Evolutionary conservation across 2,329 filamentous ascomycete genomes (phyloP).

Genomic region (Sarocladiaceae sp.): DNA sequence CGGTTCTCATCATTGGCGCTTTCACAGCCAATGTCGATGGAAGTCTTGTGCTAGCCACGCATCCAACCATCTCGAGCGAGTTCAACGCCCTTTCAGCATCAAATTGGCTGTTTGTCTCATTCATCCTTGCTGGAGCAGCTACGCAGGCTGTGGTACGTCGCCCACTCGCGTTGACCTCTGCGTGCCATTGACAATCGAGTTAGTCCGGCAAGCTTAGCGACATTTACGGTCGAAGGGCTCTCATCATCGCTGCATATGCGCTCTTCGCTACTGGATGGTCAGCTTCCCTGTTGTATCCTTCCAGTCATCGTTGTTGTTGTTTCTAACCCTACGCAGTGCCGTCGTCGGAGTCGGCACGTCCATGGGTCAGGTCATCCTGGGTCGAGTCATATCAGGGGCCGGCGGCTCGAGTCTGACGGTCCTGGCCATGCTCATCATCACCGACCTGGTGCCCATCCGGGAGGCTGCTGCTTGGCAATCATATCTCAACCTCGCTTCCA

Average conservation of each 20-base stretch:
- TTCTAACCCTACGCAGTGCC: not conserved
- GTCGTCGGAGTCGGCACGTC: not conserved
- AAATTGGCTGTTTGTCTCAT: conserved; percentile 31
- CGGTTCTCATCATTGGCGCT: conserved; percentile 27
- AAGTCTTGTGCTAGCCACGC: conserved; percentile 60
- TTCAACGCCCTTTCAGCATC: conserved; percentile 51
- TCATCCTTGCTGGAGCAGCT: conserved; percentile 24
- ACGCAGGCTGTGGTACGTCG: conserved; percentile 36
- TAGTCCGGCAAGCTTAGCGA: conserved; percentile 19
- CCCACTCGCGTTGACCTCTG: not conserved
- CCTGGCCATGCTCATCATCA: conserved; percentile 25
- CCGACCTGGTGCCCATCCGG: conserved; percentile 61
- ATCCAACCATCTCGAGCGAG: conserved; percentile 54
- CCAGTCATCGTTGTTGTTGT: not conserved
- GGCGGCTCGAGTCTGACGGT: not conserved
- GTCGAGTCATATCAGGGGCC: not conserved
- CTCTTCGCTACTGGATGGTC: conserved; percentile 17
- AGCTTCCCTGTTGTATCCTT: not conserved
- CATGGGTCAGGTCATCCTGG: not conserved
- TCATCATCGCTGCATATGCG: conserved; percentile 15
- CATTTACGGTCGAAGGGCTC: conserved; percentile 16
- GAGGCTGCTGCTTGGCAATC: conserved; percentile 71
- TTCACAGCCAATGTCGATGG: conserved; percentile 61
- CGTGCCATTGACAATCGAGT: not conserved
- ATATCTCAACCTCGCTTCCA: conserved; percentile 64